Evolutionary conservation across 106 monocot species (phyloP), one percentile per base, ranked within the genome.

Genomic region (Allium fistulosum): DNA sequence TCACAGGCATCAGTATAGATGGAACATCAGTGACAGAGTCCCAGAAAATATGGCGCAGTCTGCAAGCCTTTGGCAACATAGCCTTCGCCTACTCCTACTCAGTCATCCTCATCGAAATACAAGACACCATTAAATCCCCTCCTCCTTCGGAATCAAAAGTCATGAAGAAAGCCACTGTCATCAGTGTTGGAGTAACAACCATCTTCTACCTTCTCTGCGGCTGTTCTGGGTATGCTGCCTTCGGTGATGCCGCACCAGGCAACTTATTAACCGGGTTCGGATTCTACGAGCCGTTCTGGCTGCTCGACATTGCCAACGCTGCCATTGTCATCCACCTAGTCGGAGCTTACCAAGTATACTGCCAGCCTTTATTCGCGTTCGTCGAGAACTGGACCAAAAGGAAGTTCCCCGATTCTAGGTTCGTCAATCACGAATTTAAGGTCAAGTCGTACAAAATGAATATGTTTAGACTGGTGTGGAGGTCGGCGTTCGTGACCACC

Each of bases 301-400:
- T 87, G 4, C 78, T 92, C 48, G 84, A 92, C 80, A 74, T 92
- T 47, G 91, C 87, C 65, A 92, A 85, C 66, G 78, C 78, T 48
- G 81, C 84, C 67, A 85, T 92, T 49, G 88, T 80, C 46, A 57
- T 88, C 68, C 92, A 92, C 80, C 83, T 88, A 11, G 71, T 92
- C 74, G 88, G 92, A 4, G 92, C 85, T 45, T 92, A 92, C 76
- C 91, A 87, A 52, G 92, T 92, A 57, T 92, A 80, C 74, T 88
- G 85, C 78, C 88, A 92, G 64, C 92, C 92, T 1, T 66, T 88
- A 10, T 92, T 85, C 78, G 84, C 87, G 50, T 92, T 92, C 82
- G 53, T 92, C 61, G 92, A 92, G 69, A 85, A 78, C 27, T 83
- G 78, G 77, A 68, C 77, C 0, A 7, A 8, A 48, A 10, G 62